Conservation (phyloP, 2,329 filamentous ascomycete genomes). For the Xylariomycetidae sp. region DNA sequence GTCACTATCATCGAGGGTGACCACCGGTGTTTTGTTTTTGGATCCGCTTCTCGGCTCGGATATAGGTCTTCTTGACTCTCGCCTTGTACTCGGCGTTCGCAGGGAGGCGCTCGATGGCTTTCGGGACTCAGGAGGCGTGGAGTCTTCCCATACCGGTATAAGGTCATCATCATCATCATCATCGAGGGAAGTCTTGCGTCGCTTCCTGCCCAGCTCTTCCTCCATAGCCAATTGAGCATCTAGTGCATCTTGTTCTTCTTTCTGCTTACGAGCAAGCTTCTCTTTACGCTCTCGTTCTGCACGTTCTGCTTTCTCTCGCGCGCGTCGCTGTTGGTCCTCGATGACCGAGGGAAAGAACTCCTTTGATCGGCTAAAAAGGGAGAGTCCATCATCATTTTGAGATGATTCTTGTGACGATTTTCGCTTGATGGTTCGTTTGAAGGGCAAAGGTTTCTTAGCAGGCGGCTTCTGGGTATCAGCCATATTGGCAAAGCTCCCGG, state of each 20-base stretch:
- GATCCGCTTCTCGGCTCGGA: no score
- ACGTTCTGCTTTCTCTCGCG: constrained; percentile 19
- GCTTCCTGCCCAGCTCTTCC: constrained; percentile 3
- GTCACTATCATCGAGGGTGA: constrained; percentile 18
- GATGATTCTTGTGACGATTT: constrained; percentile 21
- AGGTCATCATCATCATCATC: constrained; percentile 1
- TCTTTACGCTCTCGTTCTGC: constrained; percentile 19
- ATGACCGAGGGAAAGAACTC: constrained; percentile 41
- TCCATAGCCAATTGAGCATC: constrained; percentile 7
- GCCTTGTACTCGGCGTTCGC: no score
- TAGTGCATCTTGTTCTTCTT: constrained; percentile 8
- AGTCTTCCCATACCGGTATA: no score
- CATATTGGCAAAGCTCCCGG: no score
- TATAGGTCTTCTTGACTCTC: no score
- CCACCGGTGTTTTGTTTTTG: constrained; percentile 8
- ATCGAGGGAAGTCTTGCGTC: constrained; percentile 7
- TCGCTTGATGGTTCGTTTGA: constrained; percentile 42
- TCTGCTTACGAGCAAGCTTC: constrained; percentile 10
- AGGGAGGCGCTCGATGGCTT: constrained; percentile 11
- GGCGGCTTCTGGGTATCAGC: constrained; percentile 22
- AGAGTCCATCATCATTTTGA: constrained; percentile 32
- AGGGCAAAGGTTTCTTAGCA: constrained; percentile 37
- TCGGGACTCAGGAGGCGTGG: constrained; percentile 10
- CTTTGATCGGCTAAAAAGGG: constrained; percentile 44
- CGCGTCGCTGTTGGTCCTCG: constrained; percentile 31